Evolutionary conservation across 2,329 filamentous ascomycete genomes (phyloP), one percentile per base, ranked within the genome.

Genomic region (Verticillium isaacii): DNA sequence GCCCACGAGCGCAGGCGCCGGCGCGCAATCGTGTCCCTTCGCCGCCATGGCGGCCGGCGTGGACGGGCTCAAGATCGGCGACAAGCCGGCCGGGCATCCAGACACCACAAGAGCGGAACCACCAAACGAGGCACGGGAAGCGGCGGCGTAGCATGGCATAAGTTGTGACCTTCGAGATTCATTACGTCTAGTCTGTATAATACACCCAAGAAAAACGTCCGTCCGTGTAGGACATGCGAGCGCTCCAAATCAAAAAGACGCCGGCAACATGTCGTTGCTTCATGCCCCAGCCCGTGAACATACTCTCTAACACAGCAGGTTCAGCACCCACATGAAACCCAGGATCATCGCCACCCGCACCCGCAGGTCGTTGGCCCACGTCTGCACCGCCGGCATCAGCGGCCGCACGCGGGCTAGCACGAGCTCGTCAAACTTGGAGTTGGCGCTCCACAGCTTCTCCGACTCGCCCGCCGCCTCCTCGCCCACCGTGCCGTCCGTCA

Each of bases 1-100:
- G 41, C 59, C 66, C 9, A 36, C 56, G 36, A 63, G 52, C 60
- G 72, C 57, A 2, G 68, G 68, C 23, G 45, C 8, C 8, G 19
- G 45, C 14, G 62, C 56, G 4, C 41, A 41, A 14, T 37, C 67
- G 2, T 72, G 70, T 60, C 71, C 70, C 11, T 72, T 72, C 37
- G 66, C 66, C 2, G 66, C 66, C 25, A 66, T 70, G 60, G 23
- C 59, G 25, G 60, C 61, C 2, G 63, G 61, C 5, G 29, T 50
- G 6, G 45, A 50, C 19, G 19, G 9, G 50, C 14, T n/a, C 60
- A 9, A 61, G 39, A n/a, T 45, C 58, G 41, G 41, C 41, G 62
- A 67, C 61, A 66, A 61, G 23, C 63, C 45, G 2, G 25, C 57
- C 5, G 57, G 37, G 9, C 34, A 58, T 17, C 17, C n/a, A 5